Base-by-base conservation (phyloP, 768 basidiomycete genomes). In the Suillus luteus region DNA sequence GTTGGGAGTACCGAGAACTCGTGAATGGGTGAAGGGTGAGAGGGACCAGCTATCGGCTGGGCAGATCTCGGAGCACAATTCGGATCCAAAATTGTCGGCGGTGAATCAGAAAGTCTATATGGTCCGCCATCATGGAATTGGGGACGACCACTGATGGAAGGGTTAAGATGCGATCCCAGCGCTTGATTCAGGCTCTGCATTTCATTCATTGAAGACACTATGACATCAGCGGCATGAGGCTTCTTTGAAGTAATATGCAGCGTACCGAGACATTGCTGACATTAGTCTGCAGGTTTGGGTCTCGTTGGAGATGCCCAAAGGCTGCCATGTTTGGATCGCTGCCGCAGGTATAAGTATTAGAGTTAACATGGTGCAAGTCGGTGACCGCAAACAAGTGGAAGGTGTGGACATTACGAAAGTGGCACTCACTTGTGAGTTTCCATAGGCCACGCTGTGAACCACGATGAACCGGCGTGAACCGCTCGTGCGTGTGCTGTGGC, bases 211-310 rank as follows among this genome's bases (percentile, higher is more conserved):
- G 33, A 6, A 54, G 67, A 54, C 49, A 67, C 71, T 73, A 61
- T 67, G 72, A 27, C 11, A 70, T 70, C 64, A 70, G 60, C 64
- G 65, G 5, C n/a, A 37, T 65, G 71, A 72, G 72, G 66, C 68
- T 67, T 70, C 72, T 74, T 70, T 61, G 63, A 66, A 62, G 63
- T 60, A 60, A 64, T 65, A 65, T 59, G 71, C 69, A 68, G 74
- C 85, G 74, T 76, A 87, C 86, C 72, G 86, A 85, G 77, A 83
- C 83, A 71, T 82, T 83, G 77, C 77, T 75, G 74, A 87, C 86
- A 37, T 66, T 61, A 24, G 43, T 58, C 55, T 66, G 68, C 66
- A 85, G 76, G 70, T 76, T 84, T 51, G 81, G 78, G 72, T 88
- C 86, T 71, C 86, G 79, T 64, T 81, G 79, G 71, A 88, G 79